Conservation (phyloP, 495 filamentous ascomycete species). For the Pseudevernia furfuracea region DNA sequence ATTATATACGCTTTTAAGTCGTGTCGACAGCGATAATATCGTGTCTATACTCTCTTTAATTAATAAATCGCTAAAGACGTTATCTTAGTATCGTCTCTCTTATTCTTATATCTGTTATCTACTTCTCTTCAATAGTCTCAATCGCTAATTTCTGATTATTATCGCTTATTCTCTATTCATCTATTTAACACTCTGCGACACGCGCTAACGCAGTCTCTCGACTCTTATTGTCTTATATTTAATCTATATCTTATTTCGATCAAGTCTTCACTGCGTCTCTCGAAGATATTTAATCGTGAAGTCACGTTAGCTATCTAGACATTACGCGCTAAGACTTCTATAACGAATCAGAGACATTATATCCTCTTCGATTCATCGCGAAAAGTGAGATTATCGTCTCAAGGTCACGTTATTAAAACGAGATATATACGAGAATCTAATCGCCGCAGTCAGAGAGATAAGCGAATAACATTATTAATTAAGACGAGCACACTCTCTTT, state of each 20-base stretch:
- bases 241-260: background rate
- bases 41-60: background rate
- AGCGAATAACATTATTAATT: background rate
- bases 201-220: background rate
- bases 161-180: too few species aligned
- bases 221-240: background rate
- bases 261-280: background rate
- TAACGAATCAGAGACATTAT: background rate
- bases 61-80: background rate
- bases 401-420: background rate
- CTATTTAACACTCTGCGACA: background rate
- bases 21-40: background rate
- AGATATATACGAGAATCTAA: background rate
- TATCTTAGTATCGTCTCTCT: background rate
- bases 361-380: background rate
- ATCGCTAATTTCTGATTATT: background rate
- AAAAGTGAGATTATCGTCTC: constrained; percentile 9
- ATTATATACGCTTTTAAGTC: background rate
- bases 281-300: background rate
- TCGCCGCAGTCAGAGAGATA: background rate
- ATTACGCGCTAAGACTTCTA: background rate
- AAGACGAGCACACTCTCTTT: constrained; percentile 3
- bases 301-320: background rate
- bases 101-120: background rate
- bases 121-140: background rate